Conservation (phyloP, 768 basidiomycete species). For the Tephrocybe rancida region DNA sequence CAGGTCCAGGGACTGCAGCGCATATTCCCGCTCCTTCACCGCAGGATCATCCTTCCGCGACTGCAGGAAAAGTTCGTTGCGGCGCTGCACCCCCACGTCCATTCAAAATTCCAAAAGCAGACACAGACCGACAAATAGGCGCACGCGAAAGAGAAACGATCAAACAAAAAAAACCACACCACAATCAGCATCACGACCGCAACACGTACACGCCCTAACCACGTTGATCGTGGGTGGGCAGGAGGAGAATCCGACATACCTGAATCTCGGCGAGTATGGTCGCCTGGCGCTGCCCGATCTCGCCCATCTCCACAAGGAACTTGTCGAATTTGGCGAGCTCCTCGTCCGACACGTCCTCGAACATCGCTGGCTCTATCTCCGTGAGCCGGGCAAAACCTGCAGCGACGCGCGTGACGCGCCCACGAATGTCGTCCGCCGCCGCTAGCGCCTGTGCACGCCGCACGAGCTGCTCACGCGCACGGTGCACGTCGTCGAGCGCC, state of each 20-base stretch:
- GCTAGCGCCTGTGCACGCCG: conserved; percentile 63
- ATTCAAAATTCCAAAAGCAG: not conserved
- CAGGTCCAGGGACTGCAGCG: conserved; percentile 79
- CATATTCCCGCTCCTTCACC: conserved; percentile 80
- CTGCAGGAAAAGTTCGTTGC: conserved; percentile 71
- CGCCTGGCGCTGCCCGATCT: conserved; percentile 61
- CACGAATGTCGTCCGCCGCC: conserved; percentile 72
- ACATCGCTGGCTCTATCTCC: conserved; percentile 83
- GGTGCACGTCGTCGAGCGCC: conserved; percentile 72
- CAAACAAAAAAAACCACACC: not conserved
- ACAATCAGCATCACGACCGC: not conserved
- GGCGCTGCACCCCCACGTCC: conserved; percentile 37
- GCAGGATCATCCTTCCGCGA: conserved; percentile 78
- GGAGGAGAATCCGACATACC: conserved; percentile 42
- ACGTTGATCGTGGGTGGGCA: not conserved
- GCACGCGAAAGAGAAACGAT: not conserved
- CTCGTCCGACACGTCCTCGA: conserved; percentile 80
- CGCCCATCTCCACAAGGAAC: conserved; percentile 61
- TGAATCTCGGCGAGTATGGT: conserved; percentile 67
- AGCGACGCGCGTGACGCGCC: conserved; percentile 67
- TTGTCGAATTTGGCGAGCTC: conserved; percentile 83
- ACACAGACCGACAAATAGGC: not conserved
- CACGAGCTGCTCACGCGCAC: conserved; percentile 62
- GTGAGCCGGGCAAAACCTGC: conserved; percentile 64
- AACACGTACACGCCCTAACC: not conserved